Evolutionary conservation across 2,329 filamentous ascomycete species (phyloP).

Genomic region (Trichoderma citrinoviride): DNA sequence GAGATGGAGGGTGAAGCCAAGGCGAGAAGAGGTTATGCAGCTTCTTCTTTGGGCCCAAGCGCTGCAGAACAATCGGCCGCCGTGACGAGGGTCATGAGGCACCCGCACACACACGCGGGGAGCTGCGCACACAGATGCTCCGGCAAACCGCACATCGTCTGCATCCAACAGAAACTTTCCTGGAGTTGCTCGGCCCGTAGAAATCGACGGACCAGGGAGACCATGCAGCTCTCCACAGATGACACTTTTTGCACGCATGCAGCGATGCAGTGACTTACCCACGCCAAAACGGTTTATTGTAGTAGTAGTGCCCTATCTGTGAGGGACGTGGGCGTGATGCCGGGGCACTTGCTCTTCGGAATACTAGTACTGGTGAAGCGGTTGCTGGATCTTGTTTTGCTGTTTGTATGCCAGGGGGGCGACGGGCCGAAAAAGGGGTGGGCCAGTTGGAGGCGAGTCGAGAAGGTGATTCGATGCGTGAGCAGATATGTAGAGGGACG

Average conservation of each 20-base stretch:
- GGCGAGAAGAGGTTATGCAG: slow-evolving; percentile 10
- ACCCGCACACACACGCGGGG: slow-evolving; percentile 7
- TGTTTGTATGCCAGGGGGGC: slow-evolving; percentile 6
- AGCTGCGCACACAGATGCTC: slow-evolving; percentile 16
- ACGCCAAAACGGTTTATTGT: slow-evolving; percentile 3
- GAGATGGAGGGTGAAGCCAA: slow-evolving; percentile 21
- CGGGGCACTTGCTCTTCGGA: slow-evolving; percentile 2
- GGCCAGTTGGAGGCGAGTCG: slow-evolving; percentile 4
- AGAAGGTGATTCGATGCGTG: slow-evolving; percentile 11
- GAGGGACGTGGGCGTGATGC: not conserved
- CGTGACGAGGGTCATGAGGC: slow-evolving; percentile 22
- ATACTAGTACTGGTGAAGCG: slow-evolving; percentile 14
- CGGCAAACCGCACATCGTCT: slow-evolving; percentile 7
- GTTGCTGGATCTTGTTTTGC: not conserved
- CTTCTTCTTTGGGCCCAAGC: slow-evolving; percentile 22
- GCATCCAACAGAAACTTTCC: slow-evolving; percentile 9
- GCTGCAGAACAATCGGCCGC: slow-evolving; percentile 15
- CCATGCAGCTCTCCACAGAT: slow-evolving; percentile 3
- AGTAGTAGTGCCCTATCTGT: not conserved
- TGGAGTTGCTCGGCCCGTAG: slow-evolving; percentile 11
- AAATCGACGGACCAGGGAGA: slow-evolving; percentile 8
- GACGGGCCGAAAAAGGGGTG: slow-evolving; percentile 23
- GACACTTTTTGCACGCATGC: slow-evolving; percentile 5
- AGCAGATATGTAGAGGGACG: not conserved
- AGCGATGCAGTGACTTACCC: slow-evolving; percentile 25